Conservation (phyloP, 2,329 filamentous ascomycete genomes). For the Periconia digitata region DNA sequence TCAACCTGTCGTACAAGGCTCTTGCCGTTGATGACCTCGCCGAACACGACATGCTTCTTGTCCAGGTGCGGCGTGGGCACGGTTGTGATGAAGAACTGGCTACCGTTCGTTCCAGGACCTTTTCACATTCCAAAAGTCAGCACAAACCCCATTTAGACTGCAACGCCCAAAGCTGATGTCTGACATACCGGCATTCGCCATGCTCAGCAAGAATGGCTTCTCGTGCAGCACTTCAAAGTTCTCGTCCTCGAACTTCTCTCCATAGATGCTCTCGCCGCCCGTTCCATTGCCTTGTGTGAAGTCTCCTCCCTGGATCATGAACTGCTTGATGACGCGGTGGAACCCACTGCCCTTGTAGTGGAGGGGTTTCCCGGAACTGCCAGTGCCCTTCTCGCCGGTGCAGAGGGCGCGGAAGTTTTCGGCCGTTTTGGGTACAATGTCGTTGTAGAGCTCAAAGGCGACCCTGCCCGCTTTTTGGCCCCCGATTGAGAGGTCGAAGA, state of each 20-base stretch:
- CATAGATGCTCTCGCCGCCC: constrained; percentile 95
- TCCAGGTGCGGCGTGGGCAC: constrained; percentile 93
- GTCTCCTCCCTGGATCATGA: constrained; percentile 98
- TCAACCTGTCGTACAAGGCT: constrained; percentile 88
- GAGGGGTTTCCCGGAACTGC: constrained; percentile 79
- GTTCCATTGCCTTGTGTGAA: constrained; percentile 95
- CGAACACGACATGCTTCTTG: constrained; percentile 96
- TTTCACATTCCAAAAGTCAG: neutral
- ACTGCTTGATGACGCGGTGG: constrained; percentile 96
- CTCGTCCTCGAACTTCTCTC: constrained; percentile 95
- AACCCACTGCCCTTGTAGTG: constrained; percentile 92
- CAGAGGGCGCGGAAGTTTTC: constrained; percentile 96
- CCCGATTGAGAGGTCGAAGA: constrained; percentile 88
- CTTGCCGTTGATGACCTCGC: constrained; percentile 91
- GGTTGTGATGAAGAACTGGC: constrained; percentile 97
- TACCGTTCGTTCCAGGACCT: constrained; percentile 81
- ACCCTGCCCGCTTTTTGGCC: constrained; percentile 73
- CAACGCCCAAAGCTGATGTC: neutral
- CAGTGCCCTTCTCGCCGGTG: constrained; percentile 88
- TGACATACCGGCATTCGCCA: constrained; percentile 83
- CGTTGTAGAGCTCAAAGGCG: constrained; percentile 77
- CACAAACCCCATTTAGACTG: no score
- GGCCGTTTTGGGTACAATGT: constrained; percentile 85
- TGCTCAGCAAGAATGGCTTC: constrained; percentile 88
- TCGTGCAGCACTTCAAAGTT: constrained; percentile 93